Percentiles rank a stretch among this genome's conserved stretches.
phyloP scores from a whole-genome alignment of 2,329 filamentous ascomycete species.

The Tolypocladium paradoxum region DNA sequence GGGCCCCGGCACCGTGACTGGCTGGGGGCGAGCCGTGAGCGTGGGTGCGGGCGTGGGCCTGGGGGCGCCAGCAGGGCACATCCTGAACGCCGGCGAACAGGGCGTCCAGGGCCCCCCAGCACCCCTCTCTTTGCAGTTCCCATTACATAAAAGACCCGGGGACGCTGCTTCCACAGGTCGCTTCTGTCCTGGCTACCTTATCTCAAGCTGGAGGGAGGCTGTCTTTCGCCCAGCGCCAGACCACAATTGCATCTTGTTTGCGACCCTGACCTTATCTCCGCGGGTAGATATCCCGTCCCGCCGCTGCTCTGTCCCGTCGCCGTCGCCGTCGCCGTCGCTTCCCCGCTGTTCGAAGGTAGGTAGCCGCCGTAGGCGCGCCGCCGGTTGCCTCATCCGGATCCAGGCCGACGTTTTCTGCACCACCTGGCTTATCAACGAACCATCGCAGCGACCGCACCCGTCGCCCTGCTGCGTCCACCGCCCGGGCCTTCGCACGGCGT shows the following conservation, averaged over 20 bases:
- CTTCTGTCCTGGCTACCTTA: slow-evolving; percentile 18
- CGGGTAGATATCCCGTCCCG: slow-evolving; percentile 11
- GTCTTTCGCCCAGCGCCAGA: background rate
- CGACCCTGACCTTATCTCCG: slow-evolving; percentile 14
- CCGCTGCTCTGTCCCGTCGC: background rate
- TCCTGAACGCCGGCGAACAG: background rate
- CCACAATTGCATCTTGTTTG: slow-evolving; percentile 1
- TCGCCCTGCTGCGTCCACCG: background rate
- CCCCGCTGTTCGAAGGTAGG: no score
- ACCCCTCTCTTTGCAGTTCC: slow-evolving; percentile 21
- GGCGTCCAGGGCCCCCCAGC: background rate
- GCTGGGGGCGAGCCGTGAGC: background rate
- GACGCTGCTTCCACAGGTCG: slow-evolving; percentile 14
- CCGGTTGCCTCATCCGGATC: slow-evolving; percentile 6
- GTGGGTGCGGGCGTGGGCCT: background rate
- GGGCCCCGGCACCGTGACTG: background rate
- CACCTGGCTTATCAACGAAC: slow-evolving; percentile 4
- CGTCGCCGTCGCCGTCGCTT: no score
- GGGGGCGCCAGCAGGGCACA: background rate
- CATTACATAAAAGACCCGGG: slow-evolving; percentile 28
- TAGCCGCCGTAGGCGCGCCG: slow-evolving; percentile 16
- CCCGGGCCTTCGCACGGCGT: background rate
- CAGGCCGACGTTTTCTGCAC: slow-evolving; percentile 13
- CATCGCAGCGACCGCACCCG: background rate
- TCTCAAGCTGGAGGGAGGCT: slow-evolving; percentile 6